Percentiles rank a stretch among this genome's conserved stretches.
phyloP scores from a whole-genome alignment of 1,139 yeast species.

The Fermentozyma sake region DNA sequence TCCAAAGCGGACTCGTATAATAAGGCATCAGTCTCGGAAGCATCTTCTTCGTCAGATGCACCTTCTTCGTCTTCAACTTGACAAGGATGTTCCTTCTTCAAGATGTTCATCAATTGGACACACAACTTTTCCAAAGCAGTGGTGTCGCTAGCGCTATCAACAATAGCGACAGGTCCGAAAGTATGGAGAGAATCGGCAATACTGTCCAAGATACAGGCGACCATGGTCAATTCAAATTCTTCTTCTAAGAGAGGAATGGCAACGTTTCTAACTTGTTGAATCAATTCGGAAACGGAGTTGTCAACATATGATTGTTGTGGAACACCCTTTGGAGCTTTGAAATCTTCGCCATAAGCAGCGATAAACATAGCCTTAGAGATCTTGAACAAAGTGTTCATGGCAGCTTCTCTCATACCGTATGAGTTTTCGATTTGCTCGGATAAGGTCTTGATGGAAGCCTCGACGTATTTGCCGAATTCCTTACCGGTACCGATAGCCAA shows the following conservation, averaged over 20 bases:
- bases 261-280: slow-evolving; percentile 61
- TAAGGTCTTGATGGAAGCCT: slow-evolving; percentile 61
- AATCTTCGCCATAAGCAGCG: slow-evolving; percentile 46
- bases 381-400: slow-evolving; percentile 79
- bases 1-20: slow-evolving; percentile 84
- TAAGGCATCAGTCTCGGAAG: slow-evolving; percentile 85
- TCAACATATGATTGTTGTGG: slow-evolving; percentile 61
- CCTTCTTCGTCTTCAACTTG: slow-evolving; percentile 57
- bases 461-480: slow-evolving; percentile 74
- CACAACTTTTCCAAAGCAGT: slow-evolving; percentile 62
- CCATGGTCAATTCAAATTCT: slow-evolving; percentile 81
- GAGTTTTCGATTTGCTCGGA: slow-evolving; percentile 77
- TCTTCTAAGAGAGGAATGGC: slow-evolving; percentile 63
- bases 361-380: slow-evolving; percentile 70
- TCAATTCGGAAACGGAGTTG: slow-evolving; percentile 52
- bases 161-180: slow-evolving; percentile 71
- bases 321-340: slow-evolving; percentile 68
- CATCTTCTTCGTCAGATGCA: slow-evolving; percentile 59
- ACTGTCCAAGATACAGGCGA: slow-evolving; percentile 72
- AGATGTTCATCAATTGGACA: slow-evolving; percentile 61
- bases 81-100: slow-evolving; percentile 79
- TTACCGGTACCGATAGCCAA: slow-evolving; percentile 83
- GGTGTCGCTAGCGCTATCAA: slow-evolving; percentile 55
- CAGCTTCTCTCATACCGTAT: slow-evolving; percentile 88
- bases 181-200: slow-evolving; percentile 64